Evolutionary conservation across 352 stramenopile species (phyloP).

Genomic region (Pythium angustatum): DNA sequence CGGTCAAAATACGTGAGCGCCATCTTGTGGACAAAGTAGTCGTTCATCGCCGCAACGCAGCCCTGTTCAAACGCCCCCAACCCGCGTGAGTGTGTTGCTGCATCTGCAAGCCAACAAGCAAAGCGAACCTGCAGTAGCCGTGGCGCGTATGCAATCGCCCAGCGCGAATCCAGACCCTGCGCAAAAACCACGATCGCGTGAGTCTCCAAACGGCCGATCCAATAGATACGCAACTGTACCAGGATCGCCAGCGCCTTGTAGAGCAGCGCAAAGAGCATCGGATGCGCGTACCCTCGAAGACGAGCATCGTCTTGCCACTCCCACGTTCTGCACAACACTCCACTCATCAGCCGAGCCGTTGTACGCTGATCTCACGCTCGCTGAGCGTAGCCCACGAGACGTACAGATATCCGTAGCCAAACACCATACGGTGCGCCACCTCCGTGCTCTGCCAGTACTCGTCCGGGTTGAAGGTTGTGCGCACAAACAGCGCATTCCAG

Average conservation of each 20-base stretch:
- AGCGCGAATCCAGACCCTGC: slow-evolving; percentile 79
- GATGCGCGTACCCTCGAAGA: slow-evolving; percentile 79
- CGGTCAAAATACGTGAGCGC: slow-evolving; percentile 64
- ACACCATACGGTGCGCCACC: slow-evolving; percentile 85
- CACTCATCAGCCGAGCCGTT: slow-evolving; percentile 5
- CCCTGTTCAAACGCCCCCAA: slow-evolving; percentile 32
- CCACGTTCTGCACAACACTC: slow-evolving; percentile 59
- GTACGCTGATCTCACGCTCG: too few species aligned
- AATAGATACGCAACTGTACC: slow-evolving; percentile 28
- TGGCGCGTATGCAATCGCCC: slow-evolving; percentile 77
- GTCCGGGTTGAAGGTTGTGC: slow-evolving; percentile 86
- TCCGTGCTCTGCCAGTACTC: slow-evolving; percentile 91
- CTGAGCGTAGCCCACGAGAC: slow-evolving; percentile 12
- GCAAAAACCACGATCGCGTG: not conserved
- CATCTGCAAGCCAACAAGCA: too few species aligned
- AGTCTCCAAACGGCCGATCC: not conserved
- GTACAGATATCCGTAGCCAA: slow-evolving; percentile 83
- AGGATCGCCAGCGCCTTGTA: slow-evolving; percentile 75
- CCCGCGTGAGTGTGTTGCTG: not conserved
- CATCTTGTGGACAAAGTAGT: slow-evolving; percentile 77
- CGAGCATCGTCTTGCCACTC: slow-evolving; percentile 77
- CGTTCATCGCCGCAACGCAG: slow-evolving; percentile 60
- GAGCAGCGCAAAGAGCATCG: slow-evolving; percentile 69
- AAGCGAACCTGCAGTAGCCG: slow-evolving; percentile 61
- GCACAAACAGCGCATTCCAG: slow-evolving; percentile 83